Evolutionary conservation across 345 rosid species (phyloP).

Genomic region (Eucalyptus sp.): DNA sequence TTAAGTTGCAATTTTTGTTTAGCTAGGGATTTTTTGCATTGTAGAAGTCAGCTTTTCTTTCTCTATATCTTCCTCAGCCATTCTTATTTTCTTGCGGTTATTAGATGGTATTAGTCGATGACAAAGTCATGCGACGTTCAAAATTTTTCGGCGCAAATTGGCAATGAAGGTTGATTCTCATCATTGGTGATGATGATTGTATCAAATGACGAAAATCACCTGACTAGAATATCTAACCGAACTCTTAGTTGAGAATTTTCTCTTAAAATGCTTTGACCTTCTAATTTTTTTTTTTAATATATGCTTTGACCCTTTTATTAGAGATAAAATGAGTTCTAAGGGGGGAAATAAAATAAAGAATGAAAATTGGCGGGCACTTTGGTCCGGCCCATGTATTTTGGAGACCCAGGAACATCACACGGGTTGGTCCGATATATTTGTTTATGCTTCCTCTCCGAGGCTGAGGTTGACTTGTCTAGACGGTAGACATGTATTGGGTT

Average conservation of each 20-base stretch:
- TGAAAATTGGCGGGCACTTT: not conserved
- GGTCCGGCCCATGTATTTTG: not conserved
- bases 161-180: not conserved
- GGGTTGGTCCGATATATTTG: not conserved
- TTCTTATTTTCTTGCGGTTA: not conserved
- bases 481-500: not conserved
- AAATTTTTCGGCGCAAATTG: not conserved
- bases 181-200: not conserved
- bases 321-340: not conserved
- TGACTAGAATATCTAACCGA: not conserved
- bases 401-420: not conserved
- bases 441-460: not conserved
- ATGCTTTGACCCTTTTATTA: not conserved
- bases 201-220: not conserved
- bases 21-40: not conserved
- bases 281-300: no score
- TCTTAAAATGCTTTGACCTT: not conserved
- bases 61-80: not conserved
- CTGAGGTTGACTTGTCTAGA: not conserved
- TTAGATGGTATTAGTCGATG: not conserved
- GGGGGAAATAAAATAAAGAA: not conserved
- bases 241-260: not conserved
- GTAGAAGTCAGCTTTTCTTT: not conserved
- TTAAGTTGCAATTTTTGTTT: not conserved
- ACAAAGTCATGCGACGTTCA: not conserved